phyloP scores from a whole-genome alignment of 2,329 filamentous ascomycete species.

The Botrytis porri region DNA sequence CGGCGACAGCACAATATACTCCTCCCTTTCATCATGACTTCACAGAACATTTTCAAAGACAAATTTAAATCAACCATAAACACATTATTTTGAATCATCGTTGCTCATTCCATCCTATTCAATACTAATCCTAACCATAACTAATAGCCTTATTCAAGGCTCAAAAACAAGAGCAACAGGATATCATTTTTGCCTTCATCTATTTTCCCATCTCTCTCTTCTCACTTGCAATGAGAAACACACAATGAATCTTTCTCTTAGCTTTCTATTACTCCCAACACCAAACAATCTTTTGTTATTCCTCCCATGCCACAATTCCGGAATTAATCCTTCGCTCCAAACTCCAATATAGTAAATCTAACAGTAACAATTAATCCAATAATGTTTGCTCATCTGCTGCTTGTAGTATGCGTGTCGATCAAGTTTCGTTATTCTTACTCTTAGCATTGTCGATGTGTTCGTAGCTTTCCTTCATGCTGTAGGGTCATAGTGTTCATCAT shows the following conservation, averaged over 20 bases:
- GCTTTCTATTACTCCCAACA: not conserved
- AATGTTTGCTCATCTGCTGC: not conserved
- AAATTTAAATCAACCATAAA: not conserved
- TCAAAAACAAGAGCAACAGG: conserved; percentile 1
- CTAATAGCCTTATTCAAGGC: not conserved
- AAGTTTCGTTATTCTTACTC: not conserved
- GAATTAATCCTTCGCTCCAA: conserved; percentile 1
- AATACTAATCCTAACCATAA: conserved; percentile 1
- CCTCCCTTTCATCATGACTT: not conserved
- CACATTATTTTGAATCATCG: not conserved
- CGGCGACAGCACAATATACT: not conserved
- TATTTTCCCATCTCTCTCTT: not conserved
- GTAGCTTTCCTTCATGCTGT: not conserved
- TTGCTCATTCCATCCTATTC: not conserved
- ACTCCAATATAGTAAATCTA: not conserved
- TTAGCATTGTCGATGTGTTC: not conserved
- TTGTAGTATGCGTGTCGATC: not conserved
- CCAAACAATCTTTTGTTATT: not conserved
- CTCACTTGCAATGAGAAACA: not conserved
- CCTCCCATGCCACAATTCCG: not conserved
- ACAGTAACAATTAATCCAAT: conserved; percentile 4
- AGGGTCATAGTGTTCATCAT: not conserved
- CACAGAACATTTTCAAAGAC: not conserved
- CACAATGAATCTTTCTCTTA: not conserved
- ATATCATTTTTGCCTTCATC: conserved; percentile 1